Percentiles rank a stretch among this genome's conserved stretches.
phyloP scores from a whole-genome alignment of 2,329 filamentous ascomycete genomes.

The Calonectria honghensis region DNA sequence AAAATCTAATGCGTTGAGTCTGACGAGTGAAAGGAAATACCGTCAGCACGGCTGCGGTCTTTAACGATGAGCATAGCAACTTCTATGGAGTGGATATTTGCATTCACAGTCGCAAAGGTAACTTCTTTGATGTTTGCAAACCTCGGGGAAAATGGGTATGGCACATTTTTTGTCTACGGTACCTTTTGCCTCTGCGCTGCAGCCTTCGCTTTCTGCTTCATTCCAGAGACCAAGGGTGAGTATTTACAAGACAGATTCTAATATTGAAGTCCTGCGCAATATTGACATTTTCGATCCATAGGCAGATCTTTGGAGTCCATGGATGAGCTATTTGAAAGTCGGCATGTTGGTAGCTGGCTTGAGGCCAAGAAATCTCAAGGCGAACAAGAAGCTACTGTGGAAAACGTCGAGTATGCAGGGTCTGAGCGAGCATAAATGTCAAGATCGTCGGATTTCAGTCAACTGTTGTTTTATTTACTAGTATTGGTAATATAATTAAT shows the following conservation, averaged over 20 bases:
- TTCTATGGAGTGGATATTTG: constrained; percentile 38
- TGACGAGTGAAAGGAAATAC: constrained; percentile 26
- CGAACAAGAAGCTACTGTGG: background rate
- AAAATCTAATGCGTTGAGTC: background rate
- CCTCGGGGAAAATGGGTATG: constrained; percentile 25
- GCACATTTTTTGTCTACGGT: constrained; percentile 38
- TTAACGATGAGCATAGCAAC: constrained; percentile 40
- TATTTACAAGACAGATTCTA: no score
- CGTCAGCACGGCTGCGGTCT: constrained; percentile 36
- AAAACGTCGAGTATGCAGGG: background rate
- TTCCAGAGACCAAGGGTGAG: constrained; percentile 30
- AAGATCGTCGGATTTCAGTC: background rate
- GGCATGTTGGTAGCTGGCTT: background rate
- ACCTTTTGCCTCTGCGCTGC: constrained; percentile 36
- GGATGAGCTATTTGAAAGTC: constrained; percentile 11
- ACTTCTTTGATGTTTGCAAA: constrained; percentile 38
- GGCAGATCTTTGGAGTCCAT: constrained; percentile 19
- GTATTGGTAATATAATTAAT: no score
- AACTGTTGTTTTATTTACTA: no score
- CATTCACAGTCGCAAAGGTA: constrained; percentile 36
- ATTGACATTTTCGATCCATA: background rate
- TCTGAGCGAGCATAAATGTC: background rate
- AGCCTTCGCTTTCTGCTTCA: constrained; percentile 17
- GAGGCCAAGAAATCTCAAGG: background rate
- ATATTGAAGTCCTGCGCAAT: background rate